Base-by-base conservation (phyloP, 345 rosid genomes). In the Orychophragmus violaceus region DNA sequence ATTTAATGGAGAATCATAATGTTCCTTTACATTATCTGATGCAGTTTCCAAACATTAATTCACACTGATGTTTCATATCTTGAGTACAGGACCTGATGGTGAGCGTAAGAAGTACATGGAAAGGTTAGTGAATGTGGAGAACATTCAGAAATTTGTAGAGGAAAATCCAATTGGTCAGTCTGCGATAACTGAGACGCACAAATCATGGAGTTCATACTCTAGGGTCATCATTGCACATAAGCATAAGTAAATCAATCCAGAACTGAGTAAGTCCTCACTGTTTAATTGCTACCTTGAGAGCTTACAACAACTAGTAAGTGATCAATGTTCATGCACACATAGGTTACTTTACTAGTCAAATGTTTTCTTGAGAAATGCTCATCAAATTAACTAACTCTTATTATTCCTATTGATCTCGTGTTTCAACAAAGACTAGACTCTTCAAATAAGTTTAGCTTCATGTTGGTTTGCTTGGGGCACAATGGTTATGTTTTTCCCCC, bases 81-180 rank as follows among this genome's bases (percentile, higher is more conserved):
- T 60, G 78, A 1, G 39, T 9, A 62, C 83, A 93, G 97, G 95
- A 51, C 82, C 80, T 49, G 82, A 82, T 36, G 97, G 99, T 53
- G 90, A 90, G 55, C 84, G 90, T 37, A 86, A 83, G 35, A 64
- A 74, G 12, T 90, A 90, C 71, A 79, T 94, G 27, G 89, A 87
- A 78, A 68, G 71, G 33, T 62, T 94, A 80, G 85, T 84, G 4
- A 72, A 54, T 67, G 87, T 86, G 0, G 79, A 73, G 10, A 76
- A 84, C 42, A 88, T 90, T 72, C 90, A 69, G 53, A 78, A 83
- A 62, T 90, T 69, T 66, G 84, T 90, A 35, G 74, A 68, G 14
- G 74, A 82, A 66, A 83, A 94, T 77, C 95, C 95, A 48, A 84
- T 84, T 58, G 99, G 99, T 55, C 92, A 94, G 76, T 61, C 67